Evolutionary conservation across 768 basidiomycete species (phyloP).

Genomic region (Boletus pseudopeckii): DNA sequence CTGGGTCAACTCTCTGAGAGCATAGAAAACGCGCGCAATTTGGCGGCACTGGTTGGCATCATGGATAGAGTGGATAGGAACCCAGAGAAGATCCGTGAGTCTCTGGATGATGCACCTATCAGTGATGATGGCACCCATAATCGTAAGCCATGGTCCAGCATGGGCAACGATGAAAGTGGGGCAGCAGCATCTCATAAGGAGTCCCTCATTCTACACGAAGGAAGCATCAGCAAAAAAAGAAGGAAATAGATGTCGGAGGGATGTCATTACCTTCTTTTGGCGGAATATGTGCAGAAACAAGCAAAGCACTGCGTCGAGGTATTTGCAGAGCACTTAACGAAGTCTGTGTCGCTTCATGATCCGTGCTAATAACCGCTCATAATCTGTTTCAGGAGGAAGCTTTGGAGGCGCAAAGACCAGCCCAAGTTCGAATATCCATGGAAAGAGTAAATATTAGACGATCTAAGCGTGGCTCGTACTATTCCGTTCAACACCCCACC

Average conservation of each 20-base stretch:
- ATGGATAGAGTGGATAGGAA: slow-evolving; percentile 14
- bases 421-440: slow-evolving; percentile 86
- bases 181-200: slow-evolving; percentile 22
- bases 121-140: slow-evolving; percentile 36
- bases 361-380: slow-evolving; percentile 1
- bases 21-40: slow-evolving; percentile 22
- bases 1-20: slow-evolving; percentile 14
- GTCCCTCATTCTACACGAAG: background rate
- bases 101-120: slow-evolving; percentile 29
- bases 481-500: background rate
- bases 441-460: slow-evolving; percentile 50
- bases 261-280: slow-evolving; percentile 5
- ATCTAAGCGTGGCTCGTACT: background rate
- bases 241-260: background rate
- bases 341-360: slow-evolving; percentile 52
- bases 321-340: slow-evolving; percentile 76
- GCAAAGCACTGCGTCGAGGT: slow-evolving; percentile 77
- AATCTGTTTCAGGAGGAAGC: slow-evolving; percentile 64
- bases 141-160: slow-evolving; percentile 25
- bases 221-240: background rate
- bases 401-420: slow-evolving; percentile 87
- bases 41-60: slow-evolving; percentile 14
- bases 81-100: slow-evolving; percentile 34
- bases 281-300: slow-evolving; percentile 16
- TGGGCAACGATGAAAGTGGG: slow-evolving; percentile 28